Evolutionary conservation across 2,329 filamentous ascomycete genomes (phyloP), one percentile per base, ranked within the genome.

Genomic region (Apiospora koreana): DNA sequence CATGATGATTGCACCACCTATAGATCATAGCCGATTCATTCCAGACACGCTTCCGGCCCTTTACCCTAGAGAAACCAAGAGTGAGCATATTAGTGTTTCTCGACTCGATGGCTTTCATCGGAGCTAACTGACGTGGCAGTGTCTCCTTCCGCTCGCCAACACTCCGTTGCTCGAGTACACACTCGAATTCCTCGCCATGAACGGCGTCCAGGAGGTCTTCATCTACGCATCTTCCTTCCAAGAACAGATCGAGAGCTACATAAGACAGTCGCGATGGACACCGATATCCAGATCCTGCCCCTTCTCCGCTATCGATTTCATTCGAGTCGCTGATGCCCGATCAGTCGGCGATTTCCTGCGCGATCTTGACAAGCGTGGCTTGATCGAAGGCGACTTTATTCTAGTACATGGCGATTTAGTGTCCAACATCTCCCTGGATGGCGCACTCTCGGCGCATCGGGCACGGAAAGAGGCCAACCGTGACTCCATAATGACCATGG

Each of bases 401-500:
- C 85, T 97, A 10, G 94, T 98, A 2, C 95, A 97, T 79, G 95
- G 95, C 70, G 96, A 99, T 80, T 87, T 98, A 35, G 91, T 99
- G 67, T 93, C 94, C 74, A 98, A 98, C 78, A 85, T 98, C 69
- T 89, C 92, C 23, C 90, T 99, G n/a, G 94, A 95, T 72, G 85
- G 86, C 65, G 92, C 93, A 10, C 83, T 99, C 68, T 89, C 91
- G 3, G 91, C 90, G 68, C 96, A 99, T 80, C 90, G 93, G 72
- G 91, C 91, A 69, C 91, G 96, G 71, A 90, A 94, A 71, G 89
- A 92, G 77, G 90, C 91, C 69, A 94, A 97, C 83, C 95, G 96
- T 77, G 95, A 97, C 79, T 94, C 95, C 46, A 97, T 98, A 81
- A 98, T 99, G 96, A 99, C 96, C 3, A 93, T 98, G 87, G 89